Conservation (phyloP, 2,329 filamentous ascomycete genomes). For the Penicillium sumatraense region DNA sequence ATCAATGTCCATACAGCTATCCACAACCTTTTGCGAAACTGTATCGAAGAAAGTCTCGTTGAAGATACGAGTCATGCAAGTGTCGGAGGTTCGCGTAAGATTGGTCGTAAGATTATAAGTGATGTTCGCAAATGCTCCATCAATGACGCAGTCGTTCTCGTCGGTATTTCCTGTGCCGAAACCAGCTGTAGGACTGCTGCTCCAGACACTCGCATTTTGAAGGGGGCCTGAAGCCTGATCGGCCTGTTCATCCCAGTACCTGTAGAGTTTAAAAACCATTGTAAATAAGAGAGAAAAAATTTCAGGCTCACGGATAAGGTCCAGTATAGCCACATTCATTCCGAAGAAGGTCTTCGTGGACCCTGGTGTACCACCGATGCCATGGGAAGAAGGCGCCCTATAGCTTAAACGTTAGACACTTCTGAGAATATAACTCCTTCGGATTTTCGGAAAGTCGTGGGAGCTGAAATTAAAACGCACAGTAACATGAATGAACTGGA, state of each 20-base stretch:
- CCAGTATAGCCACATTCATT: slow-evolving; percentile 3
- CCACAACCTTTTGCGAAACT: neutral
- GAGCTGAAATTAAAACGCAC: neutral
- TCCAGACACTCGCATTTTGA: neutral
- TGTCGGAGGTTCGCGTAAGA: neutral
- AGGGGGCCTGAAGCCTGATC: neutral
- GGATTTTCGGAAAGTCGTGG: no score
- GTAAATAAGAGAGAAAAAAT: no score
- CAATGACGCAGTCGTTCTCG: neutral
- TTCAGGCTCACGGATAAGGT: neutral
- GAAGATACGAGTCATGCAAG: neutral
- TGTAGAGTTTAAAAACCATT: no score
- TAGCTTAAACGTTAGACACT: no score
- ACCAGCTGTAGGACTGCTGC: neutral
- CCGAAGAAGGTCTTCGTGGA: neutral
- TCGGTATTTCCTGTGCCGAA: neutral
- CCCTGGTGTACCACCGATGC: neutral
- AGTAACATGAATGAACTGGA: neutral
- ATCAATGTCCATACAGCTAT: neutral
- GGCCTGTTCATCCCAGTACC: neutral
- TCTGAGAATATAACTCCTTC: no score
- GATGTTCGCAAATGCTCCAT: slow-evolving; percentile 1
- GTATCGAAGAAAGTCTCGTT: neutral
- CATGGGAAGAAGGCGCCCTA: neutral
- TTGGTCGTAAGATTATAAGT: neutral